phyloP scores from a whole-genome alignment of 1,284 basidiomycete genomes.

The Melampsora americana region DNA sequence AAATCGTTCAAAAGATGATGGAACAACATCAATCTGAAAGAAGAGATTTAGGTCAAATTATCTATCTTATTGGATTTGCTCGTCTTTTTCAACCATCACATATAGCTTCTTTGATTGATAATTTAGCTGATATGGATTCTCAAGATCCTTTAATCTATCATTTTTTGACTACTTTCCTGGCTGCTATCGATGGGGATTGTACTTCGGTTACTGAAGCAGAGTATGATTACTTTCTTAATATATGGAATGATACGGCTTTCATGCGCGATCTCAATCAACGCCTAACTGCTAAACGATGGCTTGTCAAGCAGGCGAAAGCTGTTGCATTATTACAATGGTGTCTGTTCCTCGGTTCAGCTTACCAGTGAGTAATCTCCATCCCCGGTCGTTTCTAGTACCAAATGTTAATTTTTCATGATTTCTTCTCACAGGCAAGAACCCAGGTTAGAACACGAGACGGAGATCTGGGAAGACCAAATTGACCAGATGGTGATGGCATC shows the following conservation, averaged over 20 bases:
- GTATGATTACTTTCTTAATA: constrained; percentile 15
- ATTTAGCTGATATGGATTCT: constrained; percentile 36
- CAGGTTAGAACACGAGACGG: constrained; percentile 60
- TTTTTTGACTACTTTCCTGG: constrained; percentile 41
- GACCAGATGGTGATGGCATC: constrained; percentile 68
- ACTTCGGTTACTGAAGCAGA: constrained; percentile 27
- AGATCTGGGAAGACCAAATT: constrained; percentile 69
- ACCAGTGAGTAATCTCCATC: constrained; percentile 35
- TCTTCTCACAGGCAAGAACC: constrained; percentile 72
- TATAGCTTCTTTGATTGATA: constrained; percentile 25
- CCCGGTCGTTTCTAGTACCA: not conserved
- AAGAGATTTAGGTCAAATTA: constrained; percentile 40
- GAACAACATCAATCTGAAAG: constrained; percentile 44
- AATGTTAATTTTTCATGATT: not conserved
- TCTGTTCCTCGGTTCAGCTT: constrained; percentile 39
- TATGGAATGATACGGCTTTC: constrained; percentile 38
- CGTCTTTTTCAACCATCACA: constrained; percentile 25
- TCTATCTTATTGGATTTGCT: constrained; percentile 42
- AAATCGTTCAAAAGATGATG: constrained; percentile 44
- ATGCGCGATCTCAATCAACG: constrained; percentile 32
- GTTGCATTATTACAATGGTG: constrained; percentile 45
- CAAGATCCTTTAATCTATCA: constrained; percentile 41
- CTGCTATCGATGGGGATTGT: constrained; percentile 37
- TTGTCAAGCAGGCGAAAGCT: constrained; percentile 40
- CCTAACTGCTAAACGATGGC: constrained; percentile 36